Conservation (phyloP, 768 basidiomycete species). For the Suillus weaverae region DNA sequence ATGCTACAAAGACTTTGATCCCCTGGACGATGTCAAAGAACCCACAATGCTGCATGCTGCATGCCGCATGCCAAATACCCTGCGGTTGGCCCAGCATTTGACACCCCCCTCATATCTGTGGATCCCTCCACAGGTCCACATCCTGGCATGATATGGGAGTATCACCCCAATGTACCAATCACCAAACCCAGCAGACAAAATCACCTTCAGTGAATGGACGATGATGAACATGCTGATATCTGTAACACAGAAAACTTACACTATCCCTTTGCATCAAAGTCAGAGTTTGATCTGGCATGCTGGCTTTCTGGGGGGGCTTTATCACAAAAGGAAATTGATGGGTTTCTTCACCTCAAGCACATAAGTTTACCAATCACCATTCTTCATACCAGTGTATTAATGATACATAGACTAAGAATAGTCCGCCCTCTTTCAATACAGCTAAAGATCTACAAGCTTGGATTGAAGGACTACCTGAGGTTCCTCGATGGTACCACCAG, state of each 20-base stretch:
- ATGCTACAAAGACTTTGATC: neutral
- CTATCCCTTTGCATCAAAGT: slow-evolving; percentile 7
- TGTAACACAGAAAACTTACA: neutral
- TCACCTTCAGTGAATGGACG: neutral
- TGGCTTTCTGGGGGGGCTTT: slow-evolving; percentile 6
- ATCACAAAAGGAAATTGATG: slow-evolving; percentile 9
- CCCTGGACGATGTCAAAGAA: neutral
- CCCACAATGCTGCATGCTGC: neutral
- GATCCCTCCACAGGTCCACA: neutral
- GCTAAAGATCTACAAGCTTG: neutral
- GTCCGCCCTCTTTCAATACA: neutral
- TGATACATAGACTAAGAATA: neutral
- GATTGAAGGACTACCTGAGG: slow-evolving; percentile 5
- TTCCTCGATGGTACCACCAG: slow-evolving; percentile 8
- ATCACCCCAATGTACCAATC: neutral
- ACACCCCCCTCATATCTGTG: neutral
- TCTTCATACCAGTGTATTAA: neutral
- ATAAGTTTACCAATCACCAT: neutral
- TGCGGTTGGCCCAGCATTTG: neutral
- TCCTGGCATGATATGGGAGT: neutral
- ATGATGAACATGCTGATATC: neutral
- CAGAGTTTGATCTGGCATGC: slow-evolving; percentile 9
- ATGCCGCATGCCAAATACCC: neutral
- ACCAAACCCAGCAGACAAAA: neutral
- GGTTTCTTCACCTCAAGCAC: neutral